Percentiles rank a stretch among this genome's conserved stretches.
Conservation (phyloP, 2,329 filamentous ascomycete genomes). For the Passalora sequoiae region DNA sequence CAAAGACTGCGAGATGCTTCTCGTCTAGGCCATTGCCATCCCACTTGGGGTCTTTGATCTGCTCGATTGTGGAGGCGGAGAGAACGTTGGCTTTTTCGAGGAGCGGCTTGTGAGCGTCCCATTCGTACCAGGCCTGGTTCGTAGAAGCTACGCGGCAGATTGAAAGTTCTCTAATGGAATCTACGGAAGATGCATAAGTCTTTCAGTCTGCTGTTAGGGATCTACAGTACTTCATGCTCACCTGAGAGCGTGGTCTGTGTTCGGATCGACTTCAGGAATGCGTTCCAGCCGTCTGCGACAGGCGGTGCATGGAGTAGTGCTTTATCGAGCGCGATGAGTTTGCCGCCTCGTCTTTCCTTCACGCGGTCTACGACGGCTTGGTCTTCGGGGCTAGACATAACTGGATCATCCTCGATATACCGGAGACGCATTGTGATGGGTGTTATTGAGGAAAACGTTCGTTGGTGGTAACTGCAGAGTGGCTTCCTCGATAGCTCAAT, state of each 20-base stretch:
- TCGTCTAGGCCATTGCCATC: constrained; percentile 46
- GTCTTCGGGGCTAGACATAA: constrained; percentile 44
- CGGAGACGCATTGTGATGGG: constrained; percentile 48
- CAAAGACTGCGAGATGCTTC: constrained; percentile 62
- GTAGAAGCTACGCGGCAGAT: constrained; percentile 76
- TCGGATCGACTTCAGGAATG: constrained; percentile 53
- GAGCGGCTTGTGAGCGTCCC: constrained; percentile 68
- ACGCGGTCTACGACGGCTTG: constrained; percentile 49
- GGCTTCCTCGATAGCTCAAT: too few relatives aligned
- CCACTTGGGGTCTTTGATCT: constrained; percentile 40
- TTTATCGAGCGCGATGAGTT: constrained; percentile 50
- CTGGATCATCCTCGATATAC: constrained; percentile 49
- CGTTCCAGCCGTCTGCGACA: constrained; percentile 55
- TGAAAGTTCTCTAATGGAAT: constrained; percentile 64
- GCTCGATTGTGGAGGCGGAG: constrained; percentile 42
- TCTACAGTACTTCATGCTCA: too few relatives aligned
- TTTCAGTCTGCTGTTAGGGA: too few relatives aligned
- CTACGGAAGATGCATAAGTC: too few relatives aligned
- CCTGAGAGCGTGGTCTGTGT: constrained; percentile 48
- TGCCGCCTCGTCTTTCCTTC: constrained; percentile 47
- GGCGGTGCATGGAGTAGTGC: constrained; percentile 52
- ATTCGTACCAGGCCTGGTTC: constrained; percentile 81
- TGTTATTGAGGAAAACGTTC: background rate
- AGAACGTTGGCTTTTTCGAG: constrained; percentile 63
- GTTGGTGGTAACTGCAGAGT: too few relatives aligned